Base-by-base conservation (phyloP, 306 rosid genomes). In the Quercus cerris region DNA sequence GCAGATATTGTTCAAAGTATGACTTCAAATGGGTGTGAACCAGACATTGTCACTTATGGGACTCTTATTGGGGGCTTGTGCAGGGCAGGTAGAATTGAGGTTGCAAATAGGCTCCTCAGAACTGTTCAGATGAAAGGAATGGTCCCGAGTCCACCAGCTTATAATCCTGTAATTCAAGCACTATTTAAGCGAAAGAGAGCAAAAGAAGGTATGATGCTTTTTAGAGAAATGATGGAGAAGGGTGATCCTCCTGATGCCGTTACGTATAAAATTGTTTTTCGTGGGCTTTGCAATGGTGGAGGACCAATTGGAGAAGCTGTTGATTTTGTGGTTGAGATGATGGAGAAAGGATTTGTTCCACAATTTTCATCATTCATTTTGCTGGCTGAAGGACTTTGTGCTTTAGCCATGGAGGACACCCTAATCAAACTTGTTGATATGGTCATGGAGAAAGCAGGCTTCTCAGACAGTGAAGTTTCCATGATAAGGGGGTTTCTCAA, bases 231-330 rank as follows among this genome's bases (percentile, higher is more conserved):
- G 98, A 76, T 82, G 75, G 99, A 90, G 87, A 93, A 93, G 77
- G 86, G 81, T 23, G 81, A 87, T 61, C 95, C 92, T 72, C 98
- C 99, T 3, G 96, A 95, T 89, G 88, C 89, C 22, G 1, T 93
- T 71, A 75, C 97, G 1, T 87, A 91, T 79, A 95, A 83, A 87
- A 90, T 90, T 83, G 90, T 91, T 80, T 90, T 90, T 75, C 89
- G 97, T 12, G 98, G 99, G 71, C 94, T 95, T 46, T 93, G 98
- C 83, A 93, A 90, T 23, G 91, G 99, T 18, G 97, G 99, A 73
- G 98, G 99, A 55, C 88, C 96, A 1, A 93, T 93, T 55, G 84
- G 88, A 72, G 98, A 95, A 82, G 97, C 98, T 17, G 93, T 91
- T 77, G 93, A 95, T 81, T 95, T 95, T 70, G 84, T 85, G 1